A percentile compares a stretch with the other conserved stretches of the same genome.
Conservation (phyloP, 73 alveolate species). For the Paramecium sonneborni region DNA sequence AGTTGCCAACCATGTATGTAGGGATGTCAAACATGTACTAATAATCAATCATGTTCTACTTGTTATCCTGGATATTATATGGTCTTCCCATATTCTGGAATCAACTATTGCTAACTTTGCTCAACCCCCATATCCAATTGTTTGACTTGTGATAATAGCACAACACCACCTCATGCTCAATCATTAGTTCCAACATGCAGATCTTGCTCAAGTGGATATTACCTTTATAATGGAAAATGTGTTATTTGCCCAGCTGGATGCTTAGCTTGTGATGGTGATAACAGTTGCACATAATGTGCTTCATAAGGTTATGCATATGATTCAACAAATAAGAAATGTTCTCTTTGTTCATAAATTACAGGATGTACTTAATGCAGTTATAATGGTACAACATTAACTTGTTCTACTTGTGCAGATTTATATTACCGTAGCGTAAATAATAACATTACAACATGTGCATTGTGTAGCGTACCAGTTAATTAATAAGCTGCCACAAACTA, state of each 20-base stretch:
- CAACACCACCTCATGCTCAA: background rate
- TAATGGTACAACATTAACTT: background rate
- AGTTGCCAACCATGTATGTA: conserved; percentile 6
- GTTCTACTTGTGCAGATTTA: background rate
- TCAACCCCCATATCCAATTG: background rate
- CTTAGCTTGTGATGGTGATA: background rate
- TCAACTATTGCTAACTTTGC: background rate
- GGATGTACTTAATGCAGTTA: background rate
- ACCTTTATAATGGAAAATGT: background rate
- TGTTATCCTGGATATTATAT: background rate
- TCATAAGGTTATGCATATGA: background rate
- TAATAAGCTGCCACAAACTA: background rate
- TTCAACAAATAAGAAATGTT: background rate
- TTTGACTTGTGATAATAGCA: background rate
- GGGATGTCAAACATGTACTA: background rate
- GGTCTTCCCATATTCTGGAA: conserved; percentile 14
- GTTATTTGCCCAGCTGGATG: background rate
- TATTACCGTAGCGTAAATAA: background rate
- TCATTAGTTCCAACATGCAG: background rate
- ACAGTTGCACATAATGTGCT: background rate
- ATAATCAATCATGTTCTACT: background rate
- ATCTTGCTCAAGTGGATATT: background rate
- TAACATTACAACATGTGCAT: background rate
- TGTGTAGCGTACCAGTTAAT: too few species aligned
- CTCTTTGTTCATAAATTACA: background rate